Base-by-base conservation (phyloP, 1,284 basidiomycete species). In the Ustilago crameri region DNA sequence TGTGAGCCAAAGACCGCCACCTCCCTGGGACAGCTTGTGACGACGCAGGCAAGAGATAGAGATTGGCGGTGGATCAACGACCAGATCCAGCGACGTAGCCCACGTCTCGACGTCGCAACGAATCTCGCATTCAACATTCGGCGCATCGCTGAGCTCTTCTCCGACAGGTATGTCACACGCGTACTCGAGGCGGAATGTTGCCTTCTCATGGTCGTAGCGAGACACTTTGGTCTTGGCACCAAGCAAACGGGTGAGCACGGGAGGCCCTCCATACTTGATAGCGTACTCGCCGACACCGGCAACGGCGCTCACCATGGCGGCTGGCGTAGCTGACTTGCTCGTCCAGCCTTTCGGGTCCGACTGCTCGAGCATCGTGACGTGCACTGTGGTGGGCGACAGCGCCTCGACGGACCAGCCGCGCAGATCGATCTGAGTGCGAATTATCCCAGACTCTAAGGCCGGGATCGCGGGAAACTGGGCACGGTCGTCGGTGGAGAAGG, bases 291-390 rank as follows among this genome's bases (percentile, higher is more conserved):
- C 94, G 3, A 95, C 90, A 8, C 93, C 93, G 0, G 94, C 91
- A 1, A 97, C 85, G 2, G 90, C 80, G 18, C 73, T 53, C 5
- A 84, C 73, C 88, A 98, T 95, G 76, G 93, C 90, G 35, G 91
- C 90, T 0, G 94, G 94, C 37, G 95, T 94, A 17, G 92, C 92
- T 0, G 91, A 90, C 84, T 98, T 98, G 85, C 93, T 93, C 7
- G 93, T 90, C 95, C 95, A 97, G 48, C 95, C 94, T 81, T 96
- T 93, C 2, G 94, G 94, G 84, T 98, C 95, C 14, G 92, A 94
- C 84, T 98, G 96, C 82, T 98, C 96, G 3, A 99, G 88, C 2
- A 99, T 86, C 0, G 95, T 97, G 55, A 98, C 89, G 34, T 93
- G 90, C 0, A 95, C 96, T 0, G 96, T 98, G 0, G 91, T 98